Percentiles rank a stretch among this genome's conserved stretches.
phyloP scores from a whole-genome alignment of 23 red algal species.

The Pyropia haitanensis region DNA sequence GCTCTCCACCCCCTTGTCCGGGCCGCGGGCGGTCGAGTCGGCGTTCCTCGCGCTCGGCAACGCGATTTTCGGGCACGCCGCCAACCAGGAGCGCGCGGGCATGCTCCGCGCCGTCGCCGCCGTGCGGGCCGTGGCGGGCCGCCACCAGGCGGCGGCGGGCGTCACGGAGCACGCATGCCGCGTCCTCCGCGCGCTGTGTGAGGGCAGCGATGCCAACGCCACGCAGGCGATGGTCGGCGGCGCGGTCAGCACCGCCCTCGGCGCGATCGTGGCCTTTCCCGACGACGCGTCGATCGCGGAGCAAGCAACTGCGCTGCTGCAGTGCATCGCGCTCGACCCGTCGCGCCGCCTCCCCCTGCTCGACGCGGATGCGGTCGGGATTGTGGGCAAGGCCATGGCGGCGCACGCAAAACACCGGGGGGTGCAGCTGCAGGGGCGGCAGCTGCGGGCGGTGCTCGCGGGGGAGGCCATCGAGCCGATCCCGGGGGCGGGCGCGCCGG shows the following conservation, averaged over 20 bases:
- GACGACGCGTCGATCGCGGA: constrained; percentile 44
- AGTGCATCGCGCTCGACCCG: constrained; percentile 22
- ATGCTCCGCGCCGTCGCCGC: constrained; percentile 20
- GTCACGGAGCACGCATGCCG: constrained; percentile 67
- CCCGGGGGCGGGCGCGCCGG: too few relatives aligned
- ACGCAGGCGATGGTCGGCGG: constrained; percentile 23
- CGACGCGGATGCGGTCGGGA: constrained; percentile 21
- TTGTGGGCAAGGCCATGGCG: constrained; percentile 35
- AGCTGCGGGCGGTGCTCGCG: constrained; percentile 1
- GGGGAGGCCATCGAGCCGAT: too few relatives aligned
- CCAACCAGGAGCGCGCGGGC: constrained; percentile 35
- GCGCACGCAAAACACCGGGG: constrained; percentile 51
- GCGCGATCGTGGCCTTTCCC: constrained; percentile 59
- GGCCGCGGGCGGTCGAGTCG: constrained; percentile 23
- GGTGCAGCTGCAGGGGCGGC: constrained; percentile 53
- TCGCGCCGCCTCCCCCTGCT: constrained; percentile 11
- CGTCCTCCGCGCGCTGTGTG: constrained; percentile 43
- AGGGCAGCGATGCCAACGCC: constrained; percentile 40
- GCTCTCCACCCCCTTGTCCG: constrained; percentile 1
- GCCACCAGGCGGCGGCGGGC: constrained; percentile 8
- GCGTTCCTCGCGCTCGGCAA: constrained; percentile 57
- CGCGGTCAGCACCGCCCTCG: constrained; percentile 31
- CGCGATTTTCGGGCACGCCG: constrained; percentile 33
- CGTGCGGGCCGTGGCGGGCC: constrained; percentile 27
- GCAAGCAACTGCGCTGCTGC: constrained; percentile 55